Conservation (phyloP, 345 rosid genomes). For the Melastoma malabathricum region DNA sequence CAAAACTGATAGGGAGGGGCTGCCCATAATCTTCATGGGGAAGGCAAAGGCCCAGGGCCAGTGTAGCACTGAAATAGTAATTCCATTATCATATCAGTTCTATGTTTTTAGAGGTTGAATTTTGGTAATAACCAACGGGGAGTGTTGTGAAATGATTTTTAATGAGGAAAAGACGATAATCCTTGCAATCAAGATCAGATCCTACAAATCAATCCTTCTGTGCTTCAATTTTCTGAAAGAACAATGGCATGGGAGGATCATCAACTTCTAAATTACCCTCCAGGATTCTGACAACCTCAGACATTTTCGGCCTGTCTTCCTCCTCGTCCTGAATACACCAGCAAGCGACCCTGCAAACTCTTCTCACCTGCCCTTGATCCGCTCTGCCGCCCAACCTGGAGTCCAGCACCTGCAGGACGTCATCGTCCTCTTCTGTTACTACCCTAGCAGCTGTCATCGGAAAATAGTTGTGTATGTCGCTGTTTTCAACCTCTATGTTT, state of each 20-base stretch:
- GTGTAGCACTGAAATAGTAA: too few relatives aligned
- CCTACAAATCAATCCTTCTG: too few relatives aligned
- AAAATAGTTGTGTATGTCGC: neutral
- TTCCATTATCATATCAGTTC: too few relatives aligned
- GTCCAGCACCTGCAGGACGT: neutral
- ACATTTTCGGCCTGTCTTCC: constrained; percentile 6
- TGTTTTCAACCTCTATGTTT: constrained; percentile 2
- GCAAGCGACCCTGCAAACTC: constrained; percentile 8
- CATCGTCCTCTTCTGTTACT: neutral
- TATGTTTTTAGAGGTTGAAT: too few relatives aligned
- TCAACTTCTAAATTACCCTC: constrained; percentile 1
- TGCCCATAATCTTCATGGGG: too few relatives aligned
- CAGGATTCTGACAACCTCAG: constrained; percentile 1
- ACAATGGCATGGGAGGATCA: constrained; percentile 3
- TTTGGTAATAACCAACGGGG: too few relatives aligned
- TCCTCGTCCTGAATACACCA: constrained; percentile 10
- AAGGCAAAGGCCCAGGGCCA: too few relatives aligned
- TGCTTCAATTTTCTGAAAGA: neutral
- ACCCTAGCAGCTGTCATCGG: neutral
- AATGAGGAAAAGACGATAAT: too few relatives aligned
- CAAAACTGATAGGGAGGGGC: too few relatives aligned
- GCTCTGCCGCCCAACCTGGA: neutral
- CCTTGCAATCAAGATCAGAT: too few relatives aligned
- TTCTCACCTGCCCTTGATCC: neutral
- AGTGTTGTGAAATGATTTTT: too few relatives aligned